Base-by-base conservation (phyloP, 2,329 filamentous ascomycete genomes). In the Ophiostoma novo-ulmi region DNA sequence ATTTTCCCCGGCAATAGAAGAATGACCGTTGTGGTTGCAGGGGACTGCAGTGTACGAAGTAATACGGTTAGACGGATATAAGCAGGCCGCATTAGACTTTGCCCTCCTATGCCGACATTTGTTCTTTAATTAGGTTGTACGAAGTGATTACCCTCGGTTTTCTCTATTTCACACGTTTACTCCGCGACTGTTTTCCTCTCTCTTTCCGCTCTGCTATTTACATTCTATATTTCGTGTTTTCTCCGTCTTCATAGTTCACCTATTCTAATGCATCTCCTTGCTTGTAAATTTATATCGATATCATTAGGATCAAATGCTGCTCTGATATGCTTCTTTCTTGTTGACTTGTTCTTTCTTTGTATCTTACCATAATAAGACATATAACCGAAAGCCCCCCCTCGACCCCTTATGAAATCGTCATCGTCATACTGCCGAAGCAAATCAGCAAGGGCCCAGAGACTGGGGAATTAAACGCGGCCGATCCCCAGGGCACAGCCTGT, bases 381-480 rank as follows among this genome's bases (percentile, higher is more conserved):
- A 22, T 6, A 22, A 1, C 17, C 52, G n/a, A 48, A 8, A 48
- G 44, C 2, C 5, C 17, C 44, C 17, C 44, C 44, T 48, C 44
- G 44, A 48, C 52, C 52, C 52, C 52, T 58, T 58, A 11, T 55
- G n/a, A 5, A 6, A 58, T 58, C 52, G 3, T 17, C 44, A 58
- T 58, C 52, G 3, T 17, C 44, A 3, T 39, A 5, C 38, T 39
- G 13, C 13, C 2, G 52, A 13, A 22, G 8, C 11, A n/a, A 17
- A 14, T n/a, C 44, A 48, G 58, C 26, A 63, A 63, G 58, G 58
- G 58, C 26, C 26, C 26, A 63, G 58, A 35, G 58, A 63, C 58
- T 58, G 58, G 22, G 22, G 58, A 63, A 63, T 63, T 63, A 36
- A 63, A 63, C 26, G 26, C 58, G 26, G 68, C n/a, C 55, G 55